A percentile compares a stretch with the other conserved stretches of the same genome.
Conservation (phyloP, 306 rosid genomes). For the Parietaria judaica region DNA sequence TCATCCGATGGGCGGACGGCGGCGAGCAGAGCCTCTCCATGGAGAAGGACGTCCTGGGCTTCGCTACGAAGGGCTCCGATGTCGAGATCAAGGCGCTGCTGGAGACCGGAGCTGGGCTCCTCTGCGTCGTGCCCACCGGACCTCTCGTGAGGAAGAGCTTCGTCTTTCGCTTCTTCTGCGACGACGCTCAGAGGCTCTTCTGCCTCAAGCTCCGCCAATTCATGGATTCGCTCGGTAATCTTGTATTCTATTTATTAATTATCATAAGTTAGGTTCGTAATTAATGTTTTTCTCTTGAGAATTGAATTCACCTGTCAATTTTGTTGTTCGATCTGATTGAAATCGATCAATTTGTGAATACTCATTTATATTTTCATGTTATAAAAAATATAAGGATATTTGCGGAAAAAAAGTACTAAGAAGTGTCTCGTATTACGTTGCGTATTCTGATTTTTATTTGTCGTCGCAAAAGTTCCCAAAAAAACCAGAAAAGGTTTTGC, state of each 20-base stretch:
- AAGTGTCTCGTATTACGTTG: too few species aligned
- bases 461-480: too few species aligned
- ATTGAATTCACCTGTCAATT: too few species aligned
- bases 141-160: constrained; percentile 42
- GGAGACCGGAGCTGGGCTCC: constrained; percentile 29
- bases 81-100: constrained; percentile 51
- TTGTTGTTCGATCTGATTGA: too few species aligned
- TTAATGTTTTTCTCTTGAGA: too few species aligned
- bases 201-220: constrained; percentile 65
- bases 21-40: constrained; percentile 37
- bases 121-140: constrained; percentile 23
- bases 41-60: constrained; percentile 64
- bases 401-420: too few species aligned
- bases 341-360: too few species aligned
- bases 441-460: too few species aligned
- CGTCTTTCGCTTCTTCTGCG: constrained; percentile 48
- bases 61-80: constrained; percentile 43
- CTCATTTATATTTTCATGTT: too few species aligned
- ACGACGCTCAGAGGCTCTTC: constrained; percentile 50
- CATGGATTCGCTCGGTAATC: constrained; percentile 67
- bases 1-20: constrained; percentile 59
- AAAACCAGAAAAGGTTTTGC: too few species aligned
- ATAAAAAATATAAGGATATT: too few species aligned
- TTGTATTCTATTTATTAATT: not conserved
- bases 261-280: too few species aligned